Percentiles rank a stretch among this genome's conserved stretches.
phyloP scores from a whole-genome alignment of 495 filamentous ascomycete species.

The Daldinia decipiens region DNA sequence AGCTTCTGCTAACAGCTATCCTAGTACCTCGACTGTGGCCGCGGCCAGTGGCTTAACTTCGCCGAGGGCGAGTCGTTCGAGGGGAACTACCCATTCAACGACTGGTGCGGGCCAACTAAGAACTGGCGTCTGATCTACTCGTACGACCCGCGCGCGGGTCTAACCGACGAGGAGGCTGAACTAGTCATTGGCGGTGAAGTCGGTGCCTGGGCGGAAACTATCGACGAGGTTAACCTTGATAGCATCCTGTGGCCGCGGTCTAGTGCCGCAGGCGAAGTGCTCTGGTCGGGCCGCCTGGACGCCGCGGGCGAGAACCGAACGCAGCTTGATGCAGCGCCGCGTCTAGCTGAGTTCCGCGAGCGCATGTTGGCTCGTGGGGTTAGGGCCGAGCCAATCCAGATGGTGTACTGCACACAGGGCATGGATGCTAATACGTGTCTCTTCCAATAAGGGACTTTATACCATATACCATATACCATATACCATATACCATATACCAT shows the following conservation, averaged over 20 bases:
- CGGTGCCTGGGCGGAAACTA: slow-evolving; percentile 81
- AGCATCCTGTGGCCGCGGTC: slow-evolving; percentile 79
- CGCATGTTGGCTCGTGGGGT: slow-evolving; percentile 73
- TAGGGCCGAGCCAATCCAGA: slow-evolving; percentile 64
- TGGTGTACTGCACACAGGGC: slow-evolving; percentile 64
- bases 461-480: too few species aligned
- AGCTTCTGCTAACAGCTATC: slow-evolving; percentile 11
- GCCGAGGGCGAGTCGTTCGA: slow-evolving; percentile 55
- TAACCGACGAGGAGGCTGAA: slow-evolving; percentile 65
- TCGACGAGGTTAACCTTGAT: slow-evolving; percentile 75
- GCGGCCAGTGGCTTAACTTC: slow-evolving; percentile 80
- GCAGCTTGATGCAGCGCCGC: slow-evolving; percentile 69
- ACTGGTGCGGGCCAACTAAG: slow-evolving; percentile 80
- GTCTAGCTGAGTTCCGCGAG: slow-evolving; percentile 77
- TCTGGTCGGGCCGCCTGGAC: slow-evolving; percentile 76
- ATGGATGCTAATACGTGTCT: slow-evolving; percentile 51
- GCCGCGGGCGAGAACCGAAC: slow-evolving; percentile 69
- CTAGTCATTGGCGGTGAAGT: slow-evolving; percentile 81
- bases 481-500: too few species aligned
- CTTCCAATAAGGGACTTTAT: slow-evolving; percentile 23
- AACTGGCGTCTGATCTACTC: slow-evolving; percentile 82
- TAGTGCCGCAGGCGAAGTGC: slow-evolving; percentile 75
- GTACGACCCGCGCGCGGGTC: slow-evolving; percentile 71
- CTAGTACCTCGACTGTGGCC: slow-evolving; percentile 83
- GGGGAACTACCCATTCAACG: slow-evolving; percentile 71